Evolutionary conservation across 164 flowering plant species (phyloP).

Genomic region (Stephania cephalantha): DNA sequence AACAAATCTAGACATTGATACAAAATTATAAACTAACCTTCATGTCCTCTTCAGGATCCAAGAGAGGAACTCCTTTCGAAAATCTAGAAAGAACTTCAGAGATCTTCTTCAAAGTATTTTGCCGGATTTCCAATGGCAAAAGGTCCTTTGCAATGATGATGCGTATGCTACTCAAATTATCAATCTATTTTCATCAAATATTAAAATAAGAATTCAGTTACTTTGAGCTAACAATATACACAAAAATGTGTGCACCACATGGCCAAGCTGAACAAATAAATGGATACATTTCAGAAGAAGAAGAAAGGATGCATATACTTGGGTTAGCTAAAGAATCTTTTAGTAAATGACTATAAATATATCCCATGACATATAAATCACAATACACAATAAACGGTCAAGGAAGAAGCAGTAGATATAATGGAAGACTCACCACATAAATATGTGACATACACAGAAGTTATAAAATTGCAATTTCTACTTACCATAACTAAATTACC

Average conservation of each 20-base stretch:
- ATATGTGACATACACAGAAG: not conserved
- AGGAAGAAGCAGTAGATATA: not conserved
- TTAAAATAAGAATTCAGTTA: conserved; percentile 1
- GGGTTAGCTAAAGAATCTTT: too few species aligned
- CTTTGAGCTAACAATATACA: not conserved
- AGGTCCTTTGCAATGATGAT: conserved; percentile 74
- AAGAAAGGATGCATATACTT: too few species aligned
- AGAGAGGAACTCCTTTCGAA: conserved; percentile 60
- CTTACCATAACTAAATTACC: not conserved
- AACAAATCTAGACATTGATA: conserved; percentile 3
- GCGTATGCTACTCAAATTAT: conserved; percentile 53
- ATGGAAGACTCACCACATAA: not conserved
- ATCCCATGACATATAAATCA: not conserved
- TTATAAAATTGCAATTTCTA: not conserved
- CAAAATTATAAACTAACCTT: conserved; percentile 35
- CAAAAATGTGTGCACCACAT: too few species aligned
- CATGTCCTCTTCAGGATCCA: conserved; percentile 94
- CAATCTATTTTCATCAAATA: conserved; percentile 42
- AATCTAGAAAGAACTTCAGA: conserved; percentile 70
- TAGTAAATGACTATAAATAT: not conserved
- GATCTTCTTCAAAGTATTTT: conserved; percentile 76
- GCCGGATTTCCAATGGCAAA: conserved; percentile 75
- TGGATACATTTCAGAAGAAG: not conserved
- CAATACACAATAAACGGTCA: not conserved
- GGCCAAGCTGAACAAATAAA: too few species aligned